A percentile compares a stretch with the other conserved stretches of the same genome.
These are phyloP conservation scores for Gossypium gossypioides DNA, from an alignment of 441 rosid genomes.

Conservation along the genomic window DNA sequence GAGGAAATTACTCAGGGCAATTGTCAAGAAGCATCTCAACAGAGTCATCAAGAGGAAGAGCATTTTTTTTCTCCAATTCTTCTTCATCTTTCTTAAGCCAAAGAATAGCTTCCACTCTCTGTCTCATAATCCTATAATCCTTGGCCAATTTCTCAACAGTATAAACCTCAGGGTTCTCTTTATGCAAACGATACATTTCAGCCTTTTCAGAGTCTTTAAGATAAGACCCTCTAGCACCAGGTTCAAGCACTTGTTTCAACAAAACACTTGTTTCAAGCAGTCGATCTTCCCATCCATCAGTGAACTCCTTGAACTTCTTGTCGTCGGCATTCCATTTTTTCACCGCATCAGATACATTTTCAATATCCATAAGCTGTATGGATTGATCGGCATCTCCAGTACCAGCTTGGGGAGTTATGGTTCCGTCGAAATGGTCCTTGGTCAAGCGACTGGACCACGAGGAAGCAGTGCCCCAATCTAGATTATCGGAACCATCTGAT, in stretches of 20 bases:
- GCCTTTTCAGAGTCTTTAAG: constrained; percentile 78
- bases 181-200: constrained; percentile 79
- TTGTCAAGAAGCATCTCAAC: constrained; percentile 76
- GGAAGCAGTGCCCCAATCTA: constrained; percentile 59
- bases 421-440: constrained; percentile 74
- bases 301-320: constrained; percentile 33
- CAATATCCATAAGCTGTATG: constrained; percentile 29
- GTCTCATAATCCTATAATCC: constrained; percentile 82
- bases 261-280: constrained; percentile 40
- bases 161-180: constrained; percentile 68
- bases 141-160: constrained; percentile 70
- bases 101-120: constrained; percentile 82
- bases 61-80: constrained; percentile 74
- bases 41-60: constrained; percentile 75
- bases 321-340: constrained; percentile 35
- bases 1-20: constrained; percentile 58
- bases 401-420: constrained; percentile 19
- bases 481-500: constrained; percentile 32
- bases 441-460: constrained; percentile 79
- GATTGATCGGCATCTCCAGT: constrained; percentile 26
- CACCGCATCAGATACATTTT: constrained; percentile 35
- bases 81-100: constrained; percentile 81
- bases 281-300: constrained; percentile 46
- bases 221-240: constrained; percentile 77
- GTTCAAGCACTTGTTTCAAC: constrained; percentile 67